Evolutionary conservation across 2,329 filamentous ascomycete species (phyloP).

Genomic region (Aureobasidium sp.): DNA sequence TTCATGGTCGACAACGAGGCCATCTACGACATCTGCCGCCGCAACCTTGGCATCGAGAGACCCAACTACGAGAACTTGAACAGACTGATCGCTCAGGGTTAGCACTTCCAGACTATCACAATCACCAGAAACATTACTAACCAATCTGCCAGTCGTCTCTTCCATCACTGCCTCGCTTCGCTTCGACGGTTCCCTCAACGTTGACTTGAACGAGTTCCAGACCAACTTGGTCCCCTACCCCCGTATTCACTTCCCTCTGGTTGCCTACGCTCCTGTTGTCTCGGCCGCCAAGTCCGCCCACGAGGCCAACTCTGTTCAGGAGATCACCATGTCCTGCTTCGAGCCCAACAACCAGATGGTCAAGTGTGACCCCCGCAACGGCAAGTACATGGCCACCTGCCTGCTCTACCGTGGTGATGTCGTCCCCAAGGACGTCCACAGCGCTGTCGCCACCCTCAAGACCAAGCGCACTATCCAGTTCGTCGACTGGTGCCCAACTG

Average conservation of each 20-base stretch:
- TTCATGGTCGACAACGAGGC: conserved; percentile 99
- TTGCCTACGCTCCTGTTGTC: conserved; percentile 90
- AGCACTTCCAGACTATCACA: conserved; percentile 6
- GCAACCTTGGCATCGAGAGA: conserved; percentile 93
- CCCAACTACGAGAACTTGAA: conserved; percentile 99
- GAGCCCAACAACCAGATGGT: conserved; percentile 99
- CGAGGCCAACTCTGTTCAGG: conserved; percentile 95
- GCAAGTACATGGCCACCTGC: conserved; percentile 99
- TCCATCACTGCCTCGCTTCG: conserved; percentile 97
- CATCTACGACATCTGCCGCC: conserved; percentile 98
- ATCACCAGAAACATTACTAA: conserved; percentile 1
- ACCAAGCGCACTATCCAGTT: conserved; percentile 99
- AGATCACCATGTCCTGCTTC: conserved; percentile 99
- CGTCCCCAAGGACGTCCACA: conserved; percentile 90
- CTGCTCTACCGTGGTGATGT: conserved; percentile 97
- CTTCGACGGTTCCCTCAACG: conserved; percentile 97
- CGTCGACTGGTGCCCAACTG: conserved; percentile 99
- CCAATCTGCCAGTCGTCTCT: conserved; percentile 63
- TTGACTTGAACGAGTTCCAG: conserved; percentile 99
- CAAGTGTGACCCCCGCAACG: conserved; percentile 96
- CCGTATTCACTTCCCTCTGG: conserved; percentile 98
- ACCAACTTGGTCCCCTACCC: conserved; percentile 99
- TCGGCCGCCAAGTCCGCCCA: conserved; percentile 92
- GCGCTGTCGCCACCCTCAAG: conserved; percentile 90
- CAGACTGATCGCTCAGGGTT: conserved; percentile 94